These are phyloP conservation scores for Picocystis salinarum DNA, from an alignment of 139 green algal genomes.

Conservation along the genomic window DNA sequence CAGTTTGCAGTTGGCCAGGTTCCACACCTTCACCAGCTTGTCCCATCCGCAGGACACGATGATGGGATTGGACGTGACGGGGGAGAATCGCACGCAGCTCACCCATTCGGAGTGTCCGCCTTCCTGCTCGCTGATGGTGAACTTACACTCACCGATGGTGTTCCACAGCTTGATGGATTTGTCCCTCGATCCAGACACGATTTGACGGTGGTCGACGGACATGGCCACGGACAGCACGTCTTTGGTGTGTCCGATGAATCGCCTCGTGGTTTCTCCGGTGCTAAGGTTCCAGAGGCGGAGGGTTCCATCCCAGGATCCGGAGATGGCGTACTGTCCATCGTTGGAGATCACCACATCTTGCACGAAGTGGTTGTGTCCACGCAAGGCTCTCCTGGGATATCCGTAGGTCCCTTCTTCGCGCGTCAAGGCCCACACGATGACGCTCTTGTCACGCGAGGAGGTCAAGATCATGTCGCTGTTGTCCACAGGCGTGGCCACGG, in stretches of 20 bases:
- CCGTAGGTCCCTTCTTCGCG: conserved; percentile 64
- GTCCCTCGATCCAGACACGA: conserved; percentile 89
- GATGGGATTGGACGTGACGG: conserved; percentile 80
- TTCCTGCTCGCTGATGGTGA: conserved; percentile 84
- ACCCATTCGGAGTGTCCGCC: conserved; percentile 90
- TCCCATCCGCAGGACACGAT: conserved; percentile 98
- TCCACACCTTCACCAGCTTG: conserved; percentile 98
- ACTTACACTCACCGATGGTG: conserved; percentile 99
- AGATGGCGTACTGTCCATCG: conserved; percentile 95
- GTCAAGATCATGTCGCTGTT: conserved; percentile 83
- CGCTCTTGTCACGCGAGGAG: conserved; percentile 84
- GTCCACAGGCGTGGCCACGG: conserved; percentile 86
- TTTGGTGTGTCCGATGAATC: conserved; percentile 88
- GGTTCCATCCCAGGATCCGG: conserved; percentile 93
- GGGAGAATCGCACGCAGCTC: conserved; percentile 95
- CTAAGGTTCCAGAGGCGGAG: conserved; percentile 98
- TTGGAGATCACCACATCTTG: conserved; percentile 97
- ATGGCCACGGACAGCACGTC: conserved; percentile 97
- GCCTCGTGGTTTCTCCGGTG: conserved; percentile 85
- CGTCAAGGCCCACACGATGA: conserved; percentile 87
- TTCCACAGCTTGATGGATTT: conserved; percentile 98
- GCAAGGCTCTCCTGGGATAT: conserved; percentile 46
- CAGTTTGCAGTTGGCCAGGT: conserved; percentile 97
- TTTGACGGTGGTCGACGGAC: conserved; percentile 98
- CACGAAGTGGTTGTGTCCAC: conserved; percentile 49